Evolutionary conservation across 169 alveolate genomes (phyloP), one percentile per base, ranked within the genome.

Genomic region (Amoebophrya sp.): DNA sequence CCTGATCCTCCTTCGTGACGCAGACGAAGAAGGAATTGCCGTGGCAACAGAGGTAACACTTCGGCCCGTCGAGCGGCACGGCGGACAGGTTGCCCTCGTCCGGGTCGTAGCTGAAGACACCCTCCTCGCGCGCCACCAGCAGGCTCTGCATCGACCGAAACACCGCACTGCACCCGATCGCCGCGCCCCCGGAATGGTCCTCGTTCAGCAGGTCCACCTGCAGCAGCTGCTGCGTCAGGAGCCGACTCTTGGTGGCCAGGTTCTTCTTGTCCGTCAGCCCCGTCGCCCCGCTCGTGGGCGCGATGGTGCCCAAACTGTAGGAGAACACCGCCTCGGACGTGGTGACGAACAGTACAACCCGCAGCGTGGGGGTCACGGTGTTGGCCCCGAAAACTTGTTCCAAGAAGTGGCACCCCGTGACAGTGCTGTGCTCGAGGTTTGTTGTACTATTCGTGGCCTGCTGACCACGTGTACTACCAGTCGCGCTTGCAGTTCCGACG

Each of bases 31-130:
- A 66, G 83, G 83, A 25, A 25, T 25, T 25, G 7, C 66, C n/a
- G n/a, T n/a, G n/a, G n/a, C n/a, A n/a, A n/a, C n/a, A n/a, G 32
- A 66, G 83, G 32, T 0, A 2, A 7, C 0, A n/a, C 83, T 66
- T 66, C 39, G 2, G 83, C 2, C 83, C 83, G 83, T 66, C 83
- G 10, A 66, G 83, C 83, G 83, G 83, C 10, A 66, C 18, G 83
- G 83, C 83, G 29, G 83, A 66, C 39, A 66, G 32, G 83, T 66
- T 66, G 35, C 83, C 83, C 83, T 66, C 83, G 35, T 66, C 83
- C 83, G 83, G 38, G 35, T 66, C 83, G 83, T 66, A 66, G 83
- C 39, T 25, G 35, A 66, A 66, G 35, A 66, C 83, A 1, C 83
- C 83, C 29, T 66, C 83, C 35, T 7, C 35, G 83, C 83, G 83